Percentiles rank a stretch among this genome's conserved stretches.
phyloP scores from a whole-genome alignment of 768 basidiomycete genomes.

The Suillus tomentosus region DNA sequence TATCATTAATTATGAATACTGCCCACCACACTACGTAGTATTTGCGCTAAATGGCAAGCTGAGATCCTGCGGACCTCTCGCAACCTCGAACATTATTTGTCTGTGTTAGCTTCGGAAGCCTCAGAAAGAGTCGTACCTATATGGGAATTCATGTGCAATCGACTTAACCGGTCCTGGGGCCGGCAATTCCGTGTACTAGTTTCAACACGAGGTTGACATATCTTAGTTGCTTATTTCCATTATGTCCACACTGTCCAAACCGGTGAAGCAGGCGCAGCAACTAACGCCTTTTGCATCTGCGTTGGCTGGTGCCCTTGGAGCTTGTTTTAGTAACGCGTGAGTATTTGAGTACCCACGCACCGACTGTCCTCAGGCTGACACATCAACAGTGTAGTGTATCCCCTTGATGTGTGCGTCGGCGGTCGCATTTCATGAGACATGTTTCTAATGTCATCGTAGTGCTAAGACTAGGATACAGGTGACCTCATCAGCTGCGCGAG shows the following conservation, averaged over 20 bases:
- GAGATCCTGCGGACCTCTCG: too few relatives aligned
- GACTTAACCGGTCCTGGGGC: conserved; percentile 3
- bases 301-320: conserved; percentile 90
- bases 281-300: conserved; percentile 89
- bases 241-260: conserved; percentile 44
- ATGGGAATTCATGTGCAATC: conserved; percentile 13
- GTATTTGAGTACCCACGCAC: conserved; percentile 33
- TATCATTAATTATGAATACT: too few relatives aligned
- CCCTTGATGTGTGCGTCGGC: conserved; percentile 82
- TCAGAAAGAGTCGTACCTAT: background rate
- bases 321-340: conserved; percentile 91
- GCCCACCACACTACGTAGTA: too few relatives aligned
- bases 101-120: background rate
- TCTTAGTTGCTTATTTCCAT: background rate
- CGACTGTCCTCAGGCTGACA: conserved; percentile 14
- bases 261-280: conserved; percentile 58
- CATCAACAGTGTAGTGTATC: conserved; percentile 78
- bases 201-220: too few relatives aligned
- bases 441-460: conserved; percentile 41
- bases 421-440: background rate
- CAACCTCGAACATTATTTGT: background rate
- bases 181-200: background rate
- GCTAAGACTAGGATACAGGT: conserved; percentile 97
- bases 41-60: too few relatives aligned
- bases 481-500: conserved; percentile 53